Evolutionary conservation across 805 yeast species (phyloP), one percentile per base, ranked within the genome.

Genomic region (Schizosaccharomyces japonicus): DNA sequence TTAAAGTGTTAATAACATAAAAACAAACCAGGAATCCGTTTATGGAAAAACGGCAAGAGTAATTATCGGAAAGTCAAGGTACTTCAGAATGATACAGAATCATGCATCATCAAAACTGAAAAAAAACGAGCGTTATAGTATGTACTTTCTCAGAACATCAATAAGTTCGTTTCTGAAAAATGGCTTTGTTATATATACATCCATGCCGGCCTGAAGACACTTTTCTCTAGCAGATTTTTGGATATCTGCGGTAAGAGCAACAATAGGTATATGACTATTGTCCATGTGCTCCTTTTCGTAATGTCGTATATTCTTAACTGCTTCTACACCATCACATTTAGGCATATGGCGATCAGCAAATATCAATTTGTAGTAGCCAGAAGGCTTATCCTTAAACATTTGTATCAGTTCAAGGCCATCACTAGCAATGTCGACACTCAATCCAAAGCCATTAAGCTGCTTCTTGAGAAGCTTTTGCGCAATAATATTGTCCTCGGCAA

Each of bases 331-430:
- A 31, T 45, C 47, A 30, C 47, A 31, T n/a, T 29, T 25, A 10
- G 47, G 47, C 47, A 45, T 45, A 26, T 45, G 47, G 6, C 30
- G 33, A n/a, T 45, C 47, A n/a, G 39, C 47, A 15, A 45, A 32
- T 23, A 45, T 28, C 5, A 45, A 15, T 17, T 25, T 13, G 15
- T 30, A 45, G 25, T 30, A 45, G 7, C 47, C 47, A 31, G 23
- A 15, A 8, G 39, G 47, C n/a, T 45, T 29, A 15, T 21, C n/a
- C 26, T 30, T 25, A 19, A 30, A 30, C 10, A 15, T 15, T 32
- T 29, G 25, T 4, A 45, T 27, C 6, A 31, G 13, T 21, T 45
- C 47, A 13, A 15, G 26, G 13, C 47, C 47, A 21, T 45, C 33
- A 6, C 11, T 21, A 4, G 36, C 36, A 8, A 27, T 25, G 7